Base-by-base conservation (phyloP, 2,329 filamentous ascomycete species). In the Sclerotinia borealis region DNA sequence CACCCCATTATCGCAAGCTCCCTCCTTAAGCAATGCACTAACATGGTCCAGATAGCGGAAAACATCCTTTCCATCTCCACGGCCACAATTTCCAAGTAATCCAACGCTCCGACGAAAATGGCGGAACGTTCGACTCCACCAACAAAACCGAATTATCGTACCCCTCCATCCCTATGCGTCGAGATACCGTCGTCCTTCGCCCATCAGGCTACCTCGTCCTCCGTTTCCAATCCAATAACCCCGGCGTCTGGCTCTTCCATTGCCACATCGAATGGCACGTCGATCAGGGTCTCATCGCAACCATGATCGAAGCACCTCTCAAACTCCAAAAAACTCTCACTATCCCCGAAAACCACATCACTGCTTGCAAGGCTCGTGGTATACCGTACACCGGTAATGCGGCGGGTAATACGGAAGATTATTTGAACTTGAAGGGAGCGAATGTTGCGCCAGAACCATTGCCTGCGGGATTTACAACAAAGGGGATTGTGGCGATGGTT, bases 251-350 rank as follows among this genome's bases (percentile, higher is more conserved):
- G 86, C 75, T 89, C 4, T 90, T 92, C 77, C 90, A 92, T 76
- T 93, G 90, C 75, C 90, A 93, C 73, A 88, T 93, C 60, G 88
- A 91, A 72, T 93, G 88, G 88, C 89, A 92, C 72, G 79, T 90
- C 63, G 77, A 81, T 1, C 85, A 85, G 3, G 89, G 89, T n/a
- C 79, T 91, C 2, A 78, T 85, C 4, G 82, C 85, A 29, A 86
- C 85, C 1, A 82, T 91, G 67, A 75, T 74, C 15, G 72, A 74
- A 63, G 70, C 69, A n/a, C 72, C 72, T 7, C 59, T 73, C 11
- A 68, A 73, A 43, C 25, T 74, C n/a, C 72, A 74, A 41, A 68
- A 70, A 47, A 47, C 60, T 0, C 69, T 88, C 41, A 77, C 76
- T 0, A 83, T 96, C 25, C 90, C 90, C 0, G 69, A 79, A 17